Base-by-base conservation (phyloP, 306 rosid genomes). In the Pachyrhizus erosus region DNA sequence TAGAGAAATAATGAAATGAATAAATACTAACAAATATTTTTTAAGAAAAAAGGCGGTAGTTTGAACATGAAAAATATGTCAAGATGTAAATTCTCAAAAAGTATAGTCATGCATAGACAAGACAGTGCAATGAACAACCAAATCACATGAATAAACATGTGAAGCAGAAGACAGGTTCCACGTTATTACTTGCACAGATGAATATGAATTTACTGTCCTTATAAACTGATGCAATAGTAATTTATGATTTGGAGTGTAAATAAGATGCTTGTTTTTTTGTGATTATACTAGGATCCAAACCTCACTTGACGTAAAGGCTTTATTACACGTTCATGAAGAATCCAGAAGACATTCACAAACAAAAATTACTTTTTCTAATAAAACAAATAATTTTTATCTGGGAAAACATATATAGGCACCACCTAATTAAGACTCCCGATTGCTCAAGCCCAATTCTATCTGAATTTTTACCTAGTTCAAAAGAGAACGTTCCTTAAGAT, bases 401-500 rank as follows among this genome's bases (percentile, higher is more conserved):
- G 26, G 45, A 60, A 12, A 29, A 33, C 12, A 20, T 40, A 14
- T 11, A 77, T 77, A 78, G 26, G 66, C 46, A 62, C 51, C 39
- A 14, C 51, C 64, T 72, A 61, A 70, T 54, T 9, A 72, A 81
- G 37, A 61, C 11, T 37, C 48, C 46, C 24, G 13, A 76, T 73
- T 73, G 14, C 17, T 57, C 31, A 26, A 45, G 62, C 37, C 60
- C 21, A 40, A 39, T 49, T 73, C 55, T 29, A 71, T 70, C 55
- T 45, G 33, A 33, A 13, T 24, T 60, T 77, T 78, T 37, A 78
- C 65, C 60, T 34, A 39, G 40, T 75, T 15, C n/a, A 15, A 62
- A 73, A 65, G 51, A 72, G 80, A 76, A 80, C 45, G 83, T 27
- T 80, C 74, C 54, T 49, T 58, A 51, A 77, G 61, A 86, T 9